Evolutionary conservation across 805 yeast species (phyloP), one percentile per base, ranked within the genome.

Genomic region (Vanderwaltozyma tropicalis): DNA sequence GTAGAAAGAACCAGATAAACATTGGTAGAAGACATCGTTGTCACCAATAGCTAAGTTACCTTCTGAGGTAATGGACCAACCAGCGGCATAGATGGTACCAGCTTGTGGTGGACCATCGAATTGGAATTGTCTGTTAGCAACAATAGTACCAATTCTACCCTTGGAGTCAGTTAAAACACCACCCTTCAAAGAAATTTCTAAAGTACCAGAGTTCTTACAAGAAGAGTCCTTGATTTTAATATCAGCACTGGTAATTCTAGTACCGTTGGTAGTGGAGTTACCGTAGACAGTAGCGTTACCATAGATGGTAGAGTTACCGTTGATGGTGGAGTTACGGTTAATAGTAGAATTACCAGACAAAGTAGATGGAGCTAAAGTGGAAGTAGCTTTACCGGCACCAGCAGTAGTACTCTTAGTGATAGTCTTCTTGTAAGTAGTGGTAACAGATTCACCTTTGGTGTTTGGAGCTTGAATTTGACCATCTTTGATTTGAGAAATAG

Each of bases 41-140:
- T 62, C 59, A 59, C 82, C 83, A 40, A 77, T 56, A 25, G 80
- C 80, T 50, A 77, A 68, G 61, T 67, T 65, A 39, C 72, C 76
- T 28, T 67, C 75, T 45, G 54, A 46, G 34, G 72, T 62, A 32
- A 72, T 61, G 34, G 73, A 64, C 79, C 78, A 72, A 44, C 79
- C 79, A 33, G 71, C 71, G 44, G 80, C 78, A 51, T 68, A 72
- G 49, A 73, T 66, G 38, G 78, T 62, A 54, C 78, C 79, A 21
- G 77, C 80, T 67, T 78, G 83, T 46, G 83, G 78, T 41, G 81
- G 81, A 49, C 82, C 82, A 55, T 78, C 82, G 53, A 76, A 77
- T 64, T 77, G 83, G 71, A 77, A 75, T 66, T 78, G 84, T 64
- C 78, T 68, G 74, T 76, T 77, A 34, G 82, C 71, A 46, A 77